These are phyloP conservation scores for Lolium rigidum DNA, from an alignment of 176 grass and related monocot genomes.

Conservation along the genomic window DNA sequence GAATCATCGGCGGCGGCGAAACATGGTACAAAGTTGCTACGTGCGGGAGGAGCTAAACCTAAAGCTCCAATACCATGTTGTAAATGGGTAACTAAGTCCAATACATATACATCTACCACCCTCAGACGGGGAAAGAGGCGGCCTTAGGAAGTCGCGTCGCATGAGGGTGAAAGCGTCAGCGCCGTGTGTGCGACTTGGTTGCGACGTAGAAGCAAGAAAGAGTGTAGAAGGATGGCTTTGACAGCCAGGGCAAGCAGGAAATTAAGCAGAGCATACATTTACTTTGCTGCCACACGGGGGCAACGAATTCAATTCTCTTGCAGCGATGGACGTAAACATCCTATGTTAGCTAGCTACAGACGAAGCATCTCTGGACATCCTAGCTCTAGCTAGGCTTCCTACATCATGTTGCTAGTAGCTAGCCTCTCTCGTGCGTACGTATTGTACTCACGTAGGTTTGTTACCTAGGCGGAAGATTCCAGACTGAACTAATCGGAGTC, in stretches of 20 bases:
- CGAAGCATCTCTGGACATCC: slow-evolving; percentile 10
- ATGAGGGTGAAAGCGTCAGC: neutral
- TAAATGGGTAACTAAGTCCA: no score
- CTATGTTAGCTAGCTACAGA: neutral
- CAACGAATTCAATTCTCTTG: neutral
- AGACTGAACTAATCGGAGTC: neutral
- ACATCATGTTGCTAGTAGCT: neutral
- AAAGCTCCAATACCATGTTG: no score
- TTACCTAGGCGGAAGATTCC: slow-evolving; percentile 12
- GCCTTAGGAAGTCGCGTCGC: neutral
- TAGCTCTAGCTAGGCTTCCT: neutral
- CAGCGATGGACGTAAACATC: neutral
- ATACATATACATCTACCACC: no score
- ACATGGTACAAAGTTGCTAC: no score
- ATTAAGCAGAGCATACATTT: neutral
- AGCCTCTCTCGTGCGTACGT: neutral
- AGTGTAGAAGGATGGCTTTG: neutral
- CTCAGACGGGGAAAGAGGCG: no score
- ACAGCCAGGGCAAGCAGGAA: neutral
- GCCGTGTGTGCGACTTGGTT: neutral
- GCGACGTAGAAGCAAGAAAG: neutral
- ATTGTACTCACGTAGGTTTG: neutral
- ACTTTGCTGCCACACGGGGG: neutral
- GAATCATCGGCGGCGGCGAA: no score
- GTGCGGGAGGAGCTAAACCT: no score